Evolutionary conservation across 2,329 filamentous ascomycete species (phyloP), one percentile per base, ranked within the genome.

Genomic region (Stagonosporopsis cucurbitacearum): DNA sequence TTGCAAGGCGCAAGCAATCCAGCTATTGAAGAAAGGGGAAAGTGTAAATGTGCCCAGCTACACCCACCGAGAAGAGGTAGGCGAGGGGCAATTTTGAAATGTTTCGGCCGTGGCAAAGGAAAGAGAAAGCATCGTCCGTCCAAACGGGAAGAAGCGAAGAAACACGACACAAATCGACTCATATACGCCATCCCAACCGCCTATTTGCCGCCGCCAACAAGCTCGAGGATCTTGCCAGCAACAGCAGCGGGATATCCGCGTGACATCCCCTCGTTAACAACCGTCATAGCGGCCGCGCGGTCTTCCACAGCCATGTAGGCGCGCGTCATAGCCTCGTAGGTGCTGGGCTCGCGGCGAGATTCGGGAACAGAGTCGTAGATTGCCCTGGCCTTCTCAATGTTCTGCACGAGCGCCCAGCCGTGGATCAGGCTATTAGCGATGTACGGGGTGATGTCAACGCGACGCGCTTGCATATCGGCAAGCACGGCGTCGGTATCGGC

Each of bases 351-450:
- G 54, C 95, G 88, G 79, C 88, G 92, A 50, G 87, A 84, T 25
- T 86, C 84, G 8, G 88, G 85, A 3, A 99, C 88, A n/a, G 84
- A 82, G 56, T 90, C 84, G 73, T 96, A 99, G 59, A 97, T 87
- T 22, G 84, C 79, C 70, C 88, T 86, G 17, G 92, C 91, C 76
- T 92, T 93, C 57, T 80, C 78, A 40, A 98, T 90, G 61, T 96
- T 85, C 77, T 89, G 89, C 74, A 90, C 90, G 13, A 88, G 84
- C 20, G 94, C 91, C 94, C 95, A 99, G 61, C 95, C 95, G 72
- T 98, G 93, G 70, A 99, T 98, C 41, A 99, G 83, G 6, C 94
- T 96, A 80, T 99, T 99, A 71, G 95, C 95, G 72, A 99, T 98
- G 79, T 99, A 99, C 0, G 95, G 90, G 2, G 95, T 98, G 81